These are phyloP conservation scores for Vigna unguiculata DNA, from an alignment of 306 rosid genomes.

Conservation along the genomic window DNA sequence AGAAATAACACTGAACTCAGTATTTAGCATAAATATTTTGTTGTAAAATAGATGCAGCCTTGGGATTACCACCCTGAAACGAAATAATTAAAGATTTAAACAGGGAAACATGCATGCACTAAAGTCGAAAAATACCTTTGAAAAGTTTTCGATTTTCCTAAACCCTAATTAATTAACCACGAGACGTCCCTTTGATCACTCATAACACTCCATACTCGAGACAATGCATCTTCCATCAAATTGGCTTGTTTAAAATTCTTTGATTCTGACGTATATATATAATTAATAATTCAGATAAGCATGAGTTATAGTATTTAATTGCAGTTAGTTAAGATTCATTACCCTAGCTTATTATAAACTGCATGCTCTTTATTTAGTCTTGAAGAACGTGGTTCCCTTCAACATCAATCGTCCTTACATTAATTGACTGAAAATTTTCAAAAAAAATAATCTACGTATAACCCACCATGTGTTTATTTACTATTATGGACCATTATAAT, in stretches of 20 bases:
- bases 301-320: neutral
- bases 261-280: slow-evolving; percentile 20
- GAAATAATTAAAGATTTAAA: neutral
- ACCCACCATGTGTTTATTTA: no score
- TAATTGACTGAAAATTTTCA: neutral
- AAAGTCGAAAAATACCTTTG: slow-evolving; percentile 16
- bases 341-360: slow-evolving; percentile 1
- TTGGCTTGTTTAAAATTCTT: slow-evolving; percentile 14
- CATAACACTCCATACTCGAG: neutral
- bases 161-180: neutral
- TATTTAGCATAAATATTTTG: neutral
- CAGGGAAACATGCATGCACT: neutral
- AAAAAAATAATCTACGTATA: slow-evolving; percentile 1
- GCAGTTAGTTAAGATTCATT: slow-evolving; percentile 18
- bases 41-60: neutral
- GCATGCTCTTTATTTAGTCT: slow-evolving; percentile 20
- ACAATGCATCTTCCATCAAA: slow-evolving; percentile 35
- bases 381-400: neutral
- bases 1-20: neutral
- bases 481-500: no score
- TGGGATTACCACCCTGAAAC: neutral
- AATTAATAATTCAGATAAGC: slow-evolving; percentile 15
- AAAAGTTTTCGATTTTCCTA: slow-evolving; percentile 5
- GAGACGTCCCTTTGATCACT: neutral
- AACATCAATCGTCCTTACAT: slow-evolving; percentile 36